Evolutionary conservation across 805 yeast genomes (phyloP), one percentile per base, ranked within the genome.

Genomic region (Brettanomyces anomalus): DNA sequence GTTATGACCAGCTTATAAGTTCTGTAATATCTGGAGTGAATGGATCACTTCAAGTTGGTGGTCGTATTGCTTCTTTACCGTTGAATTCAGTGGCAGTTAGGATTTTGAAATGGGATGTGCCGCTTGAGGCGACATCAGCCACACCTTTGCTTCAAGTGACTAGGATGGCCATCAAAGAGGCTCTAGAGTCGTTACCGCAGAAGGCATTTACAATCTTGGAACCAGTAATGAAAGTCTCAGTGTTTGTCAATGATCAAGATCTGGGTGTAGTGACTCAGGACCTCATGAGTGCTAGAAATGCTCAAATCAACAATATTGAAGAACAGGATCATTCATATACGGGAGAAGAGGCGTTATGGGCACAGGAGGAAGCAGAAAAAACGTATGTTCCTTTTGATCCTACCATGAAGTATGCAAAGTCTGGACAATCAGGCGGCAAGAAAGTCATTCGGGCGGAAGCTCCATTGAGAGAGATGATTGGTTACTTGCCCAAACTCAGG

Each of bases 401-500:
- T n/a, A 81, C 88, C 0, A 54, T 76, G 59, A 65, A 56, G 39
- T 57, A 60, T 43, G 48, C 55, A 32, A 59, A 62, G 37, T 30
- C 41, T 6, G 46, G 49, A 3, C 47, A 53, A 17, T 41, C 57
- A 7, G 39, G 49, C 0, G 64, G 62, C 18, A 77, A 68, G 49
- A 75, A 85, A 61, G 62, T 73, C 6, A 75, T 93, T 30, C 66
- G 66, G n/a, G 96, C 96, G 0, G 75, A 72, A 40, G 89, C 88
- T 0, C 97, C 98, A 3, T 66, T 93, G 56, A 72, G 81, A 46
- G 94, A 83, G 47, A 88, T 93, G 96, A 75, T 88, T 39, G 96
- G 97, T 0, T 93, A 93, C 58, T 70, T 87, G 45, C 77, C 80
- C 10, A 76, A 75, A 47, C 65, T 93, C 37, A 66, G 97, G 52